Base-by-base conservation (phyloP, 1,139 yeast genomes). In the Pichia sp. region DNA sequence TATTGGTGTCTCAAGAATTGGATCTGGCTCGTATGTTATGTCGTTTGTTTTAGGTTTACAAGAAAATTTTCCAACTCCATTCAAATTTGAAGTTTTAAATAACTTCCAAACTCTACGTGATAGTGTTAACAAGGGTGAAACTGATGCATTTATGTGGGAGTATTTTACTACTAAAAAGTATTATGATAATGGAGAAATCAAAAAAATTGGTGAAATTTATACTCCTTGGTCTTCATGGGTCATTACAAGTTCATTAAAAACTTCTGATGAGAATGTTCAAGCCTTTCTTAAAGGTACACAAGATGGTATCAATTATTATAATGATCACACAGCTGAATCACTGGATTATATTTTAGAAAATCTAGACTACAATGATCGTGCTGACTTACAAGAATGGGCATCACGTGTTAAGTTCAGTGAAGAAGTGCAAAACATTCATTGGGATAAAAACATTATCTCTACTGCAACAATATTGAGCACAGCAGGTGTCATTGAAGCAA, bases 141-240 rank as follows among this genome's bases (percentile, higher is more conserved):
- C 84, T 40, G 97, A 89, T 61, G 95, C 94, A 1, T 89, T 89
- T 64, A 85, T 89, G 95, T 89, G 97, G 97, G 97, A 89, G 59
- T 77, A 85, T 62, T 89, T 87, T 68, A 89, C 97, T 6, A 78
- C 90, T 38, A 89, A 87, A 60, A 80, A 77, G 62, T 89, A 86
- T 66, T 87, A 85, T 61, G 96, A 87, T 58, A 74, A 67, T 47
- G 74, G 78, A 16, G 96, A 87, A 57, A 81, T 89, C 65, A 86
- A 84, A 63, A 71, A 76, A 55, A 80, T 89, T 51, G 97, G 96
- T 10, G 87, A 84, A 55, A 87, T 89, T 45, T 85, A 84, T 64
- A 89, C 97, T 0, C 97, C 97, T 9, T 89, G 97, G 97, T 92
- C 97, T 8, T 85, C 95, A 1, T 89, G 96, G 96, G 90, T 87